Base-by-base conservation (phyloP, 257 asterid species). In the Nicotiana tomentosiformis region DNA sequence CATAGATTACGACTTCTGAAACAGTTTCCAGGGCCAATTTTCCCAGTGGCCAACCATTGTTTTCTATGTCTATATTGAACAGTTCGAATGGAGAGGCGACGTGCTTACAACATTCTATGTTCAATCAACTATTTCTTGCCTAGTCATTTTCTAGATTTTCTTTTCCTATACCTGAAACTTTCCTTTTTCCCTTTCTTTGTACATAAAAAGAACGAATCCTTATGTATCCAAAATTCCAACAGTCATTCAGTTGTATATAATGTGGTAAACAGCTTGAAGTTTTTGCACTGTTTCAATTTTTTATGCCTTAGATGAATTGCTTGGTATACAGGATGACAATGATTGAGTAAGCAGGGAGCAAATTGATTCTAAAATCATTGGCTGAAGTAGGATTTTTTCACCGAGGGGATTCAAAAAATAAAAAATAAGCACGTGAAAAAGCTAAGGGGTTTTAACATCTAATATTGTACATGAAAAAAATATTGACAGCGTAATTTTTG, bases 1-100 rank as follows among this genome's bases (percentile, higher is more conserved):
- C 85, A 90, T 94, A 69, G 99, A 96, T 89, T 93, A 96, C 43
- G 98, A 94, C 85, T 66, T 94, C 82, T 96, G 89, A 91, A 82
- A 61, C 10, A 17, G 29, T 79, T 33, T 55, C 58, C 17, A 58
- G 56, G 79, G 82, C 68, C 86, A 86, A 66, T 82, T 82, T 86
- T 86, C 84, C 53, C 35, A 56, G 74, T 23, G 64, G 82, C 51
- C 77, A 11, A 30, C 32, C 23, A 16, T 14, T 35, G 39, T 23
- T 12, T 77, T 35, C 58, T 82, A 32, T 35, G 88, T 87, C 18
- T 37, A 35, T 3, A 16, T 65, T 26, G 18, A 29, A 23, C 23
- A 65, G n/a, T 29, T 29, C 5, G 57, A 57, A 30, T 76, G 72
- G 60, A 20, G 61, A 85, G 85, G 78, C 7, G 32, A 70, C 77